Base-by-base conservation (phyloP, 495 filamentous ascomycete species). In the Aspergillus leporis region DNA sequence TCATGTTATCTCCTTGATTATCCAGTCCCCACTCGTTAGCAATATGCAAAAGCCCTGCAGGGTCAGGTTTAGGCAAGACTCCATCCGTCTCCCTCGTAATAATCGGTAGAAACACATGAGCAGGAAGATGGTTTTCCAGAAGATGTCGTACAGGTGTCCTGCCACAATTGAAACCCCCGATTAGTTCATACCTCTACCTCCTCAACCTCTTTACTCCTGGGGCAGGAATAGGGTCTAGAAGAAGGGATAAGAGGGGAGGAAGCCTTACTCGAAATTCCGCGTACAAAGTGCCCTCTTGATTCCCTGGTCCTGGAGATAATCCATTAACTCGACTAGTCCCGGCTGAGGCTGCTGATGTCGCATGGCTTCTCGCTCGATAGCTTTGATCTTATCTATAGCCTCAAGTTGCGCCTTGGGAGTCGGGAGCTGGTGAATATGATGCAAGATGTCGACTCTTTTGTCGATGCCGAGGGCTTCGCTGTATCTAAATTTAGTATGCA, bases 201-300 rank as follows among this genome's bases (percentile, higher is more conserved):
- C 16, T 16, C 6, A 12, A 6, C 34, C 14, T n/a, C 16, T 12
- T 18, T 16, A n/a, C 9, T n/a, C 38, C 6, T n/a, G 38, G 16
- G 14, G 38, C 13, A 25, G 21, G 52, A 40, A 49, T 55, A 21
- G 43, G 51, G 19, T 45, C 21, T 16, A 23, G 8, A 6, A 43
- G 21, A 16, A 40, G 22, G n/a, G 22, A 14, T 18, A 30, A 23
- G 14, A 52, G 32, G 13, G 3, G 36, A 23, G 0, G 28, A 50
- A 40, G 14, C 49, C 73, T 51, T 78, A 85, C 81, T 96, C 92
- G 65, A 97, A 97, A 77, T 98, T 98, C 66, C 94, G 81, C 6
- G 94, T 98, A 75, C 93, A 96, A 59, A 98, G 90, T 0, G 82
- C 94, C 70, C 94, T 91, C 54, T 78, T 83, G 1, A 97, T 66